Percentiles rank a stretch among this genome's conserved stretches.
phyloP scores from a whole-genome alignment of 2,329 filamentous ascomycete species.

The Fusarium sp. region DNA sequence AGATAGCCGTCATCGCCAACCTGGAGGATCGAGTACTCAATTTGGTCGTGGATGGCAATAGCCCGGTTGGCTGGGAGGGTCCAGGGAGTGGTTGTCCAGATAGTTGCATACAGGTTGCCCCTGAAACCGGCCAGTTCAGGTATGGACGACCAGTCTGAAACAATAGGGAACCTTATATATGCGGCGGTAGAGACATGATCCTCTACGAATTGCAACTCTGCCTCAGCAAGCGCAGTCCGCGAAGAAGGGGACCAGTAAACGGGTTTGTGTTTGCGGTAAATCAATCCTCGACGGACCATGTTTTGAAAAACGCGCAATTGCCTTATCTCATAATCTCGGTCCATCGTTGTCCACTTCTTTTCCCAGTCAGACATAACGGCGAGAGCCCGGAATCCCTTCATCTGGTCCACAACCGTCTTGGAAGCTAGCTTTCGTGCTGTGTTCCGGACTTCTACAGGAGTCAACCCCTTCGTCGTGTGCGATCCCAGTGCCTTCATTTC shows the following conservation, averaged over 20 bases:
- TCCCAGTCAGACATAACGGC: constrained; percentile 86
- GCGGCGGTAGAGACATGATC: constrained; percentile 75
- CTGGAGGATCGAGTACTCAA: constrained; percentile 76
- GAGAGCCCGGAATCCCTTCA: constrained; percentile 75
- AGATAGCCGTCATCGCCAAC: constrained; percentile 68
- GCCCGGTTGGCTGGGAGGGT: constrained; percentile 92
- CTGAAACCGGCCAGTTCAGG: constrained; percentile 50
- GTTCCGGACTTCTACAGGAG: constrained; percentile 66
- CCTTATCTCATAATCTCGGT: constrained; percentile 74
- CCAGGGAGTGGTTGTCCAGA: constrained; percentile 99
- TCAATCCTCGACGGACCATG: constrained; percentile 76
- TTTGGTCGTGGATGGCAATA: constrained; percentile 79
- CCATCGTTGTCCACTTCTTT: constrained; percentile 80
- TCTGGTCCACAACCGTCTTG: constrained; percentile 75
- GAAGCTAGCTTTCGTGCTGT: constrained; percentile 72
- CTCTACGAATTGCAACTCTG: constrained; percentile 84
- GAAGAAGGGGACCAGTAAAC: constrained; percentile 89
- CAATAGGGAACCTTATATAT: constrained; percentile 81
- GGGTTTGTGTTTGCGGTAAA: constrained; percentile 81
- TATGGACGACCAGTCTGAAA: constrained; percentile 47
- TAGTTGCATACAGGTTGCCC: constrained; percentile 75
- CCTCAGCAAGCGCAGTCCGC: constrained; percentile 80
- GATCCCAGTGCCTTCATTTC: constrained; percentile 89
- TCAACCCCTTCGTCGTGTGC: constrained; percentile 52
- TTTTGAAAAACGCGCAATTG: constrained; percentile 79